Evolutionary conservation across 192 early-diverging fungal species (phyloP).

Genomic region (Coemansia sp.): DNA sequence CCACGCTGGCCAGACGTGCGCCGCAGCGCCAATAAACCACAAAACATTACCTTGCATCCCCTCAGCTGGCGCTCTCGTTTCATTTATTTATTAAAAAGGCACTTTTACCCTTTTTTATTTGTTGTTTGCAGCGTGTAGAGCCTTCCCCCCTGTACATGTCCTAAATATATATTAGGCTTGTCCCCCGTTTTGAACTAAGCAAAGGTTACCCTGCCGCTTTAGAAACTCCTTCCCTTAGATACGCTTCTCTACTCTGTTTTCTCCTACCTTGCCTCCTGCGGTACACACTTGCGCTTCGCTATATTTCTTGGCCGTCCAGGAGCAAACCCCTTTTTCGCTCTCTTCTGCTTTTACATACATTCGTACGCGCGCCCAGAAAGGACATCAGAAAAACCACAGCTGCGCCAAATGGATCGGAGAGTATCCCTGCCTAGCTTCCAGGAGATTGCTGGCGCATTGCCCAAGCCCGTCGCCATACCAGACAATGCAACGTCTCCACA

Average conservation of each 20-base stretch:
- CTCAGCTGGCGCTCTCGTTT: slow-evolving; percentile 7
- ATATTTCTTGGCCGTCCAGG: not conserved
- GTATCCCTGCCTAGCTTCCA: slow-evolving; percentile 49
- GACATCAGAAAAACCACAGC: not conserved
- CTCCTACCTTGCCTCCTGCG: not conserved
- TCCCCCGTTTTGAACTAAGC: not conserved
- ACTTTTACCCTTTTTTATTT: not conserved
- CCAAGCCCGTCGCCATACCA: slow-evolving; percentile 15
- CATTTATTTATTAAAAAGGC: slow-evolving; percentile 4
- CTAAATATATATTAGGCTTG: not conserved
- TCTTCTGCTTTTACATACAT: not conserved
- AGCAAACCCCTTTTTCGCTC: not conserved
- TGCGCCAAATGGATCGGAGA: slow-evolving; percentile 28
- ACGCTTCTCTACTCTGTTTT: not conserved
- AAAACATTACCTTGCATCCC: slow-evolving; percentile 10
- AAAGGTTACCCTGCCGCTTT: not conserved
- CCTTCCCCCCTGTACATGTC: not conserved
- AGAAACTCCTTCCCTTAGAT: not conserved
- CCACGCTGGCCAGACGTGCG: slow-evolving; percentile 2
- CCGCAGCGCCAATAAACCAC: slow-evolving; percentile 5
- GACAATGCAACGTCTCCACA: slow-evolving; percentile 13
- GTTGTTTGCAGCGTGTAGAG: not conserved
- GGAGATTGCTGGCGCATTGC: slow-evolving; percentile 45
- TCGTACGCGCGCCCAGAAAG: not conserved
- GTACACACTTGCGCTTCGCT: not conserved